A percentile compares a stretch with the other conserved stretches of the same genome.
Conservation (phyloP, 1,139 yeast species). For the Williopsis jadinii region DNA sequence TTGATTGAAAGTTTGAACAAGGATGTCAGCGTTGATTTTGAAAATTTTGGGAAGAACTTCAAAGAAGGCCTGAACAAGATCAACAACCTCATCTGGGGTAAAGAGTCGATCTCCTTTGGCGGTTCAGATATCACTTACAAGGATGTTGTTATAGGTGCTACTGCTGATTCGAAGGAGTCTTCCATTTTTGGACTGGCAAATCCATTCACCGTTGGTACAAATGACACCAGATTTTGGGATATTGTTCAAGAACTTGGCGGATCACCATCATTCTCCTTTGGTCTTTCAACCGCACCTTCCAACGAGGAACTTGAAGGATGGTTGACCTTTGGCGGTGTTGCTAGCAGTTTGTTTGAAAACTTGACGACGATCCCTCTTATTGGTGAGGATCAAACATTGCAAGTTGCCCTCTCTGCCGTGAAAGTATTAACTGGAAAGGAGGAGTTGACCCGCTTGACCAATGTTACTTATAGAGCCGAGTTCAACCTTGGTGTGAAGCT, state of each 20-base stretch:
- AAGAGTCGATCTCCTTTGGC: constrained; percentile 5
- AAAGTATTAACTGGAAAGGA: background rate
- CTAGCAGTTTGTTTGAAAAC: constrained; percentile 3
- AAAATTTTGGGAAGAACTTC: too few species aligned
- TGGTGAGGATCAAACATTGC: background rate
- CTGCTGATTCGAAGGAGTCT: constrained; percentile 1
- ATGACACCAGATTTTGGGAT: constrained; percentile 5
- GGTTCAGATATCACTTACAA: constrained; percentile 3
- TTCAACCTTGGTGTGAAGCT: background rate
- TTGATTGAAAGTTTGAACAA: background rate
- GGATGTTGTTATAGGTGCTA: constrained; percentile 6
- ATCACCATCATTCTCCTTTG: constrained; percentile 4
- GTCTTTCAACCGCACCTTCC: constrained; percentile 6
- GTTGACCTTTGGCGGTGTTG: constrained; percentile 9
- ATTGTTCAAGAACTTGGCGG: background rate
- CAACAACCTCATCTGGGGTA: constrained; percentile 6
- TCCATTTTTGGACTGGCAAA: constrained; percentile 6
- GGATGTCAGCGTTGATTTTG: background rate
- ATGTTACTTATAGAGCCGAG: constrained; percentile 4
- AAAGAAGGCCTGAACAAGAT: background rate
- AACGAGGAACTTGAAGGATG: constrained; percentile 3
- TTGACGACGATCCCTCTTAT: constrained; percentile 8
- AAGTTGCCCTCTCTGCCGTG: background rate
- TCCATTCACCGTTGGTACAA: constrained; percentile 3
- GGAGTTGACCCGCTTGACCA: constrained; percentile 3